Base-by-base conservation (phyloP, 345 rosid genomes). In the Camelina sativa region DNA sequence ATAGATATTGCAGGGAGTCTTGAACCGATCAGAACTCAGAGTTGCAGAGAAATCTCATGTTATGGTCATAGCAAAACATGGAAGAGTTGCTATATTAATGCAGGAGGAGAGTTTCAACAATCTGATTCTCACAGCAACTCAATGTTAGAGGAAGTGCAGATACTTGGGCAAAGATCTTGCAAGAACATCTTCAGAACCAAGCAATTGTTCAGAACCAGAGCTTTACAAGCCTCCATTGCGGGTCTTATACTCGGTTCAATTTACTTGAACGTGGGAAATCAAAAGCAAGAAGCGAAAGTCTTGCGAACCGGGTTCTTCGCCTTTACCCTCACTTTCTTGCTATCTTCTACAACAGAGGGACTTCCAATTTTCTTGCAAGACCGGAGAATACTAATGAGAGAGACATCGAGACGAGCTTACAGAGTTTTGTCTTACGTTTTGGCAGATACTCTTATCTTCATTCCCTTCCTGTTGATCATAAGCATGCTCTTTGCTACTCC, bases 341-440 rank as follows among this genome's bases (percentile, higher is more conserved):
- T 92, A 8, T 86, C 98, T 76, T 92, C 98, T 47, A 77, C 96
- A 50, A 90, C 98, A 48, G 98, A 92, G 80, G 98, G 89, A 47
- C 85, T 92, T 28, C 96, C 96, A 1, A 92, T 92, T 68, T 92
- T 85, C 86, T 80, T 93, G 71, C 92, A 89, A 76, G 98, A 93
- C 71, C 69, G 97, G 65, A 84, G 89, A 77, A 93, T 93, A 41
- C 53, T 93, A 22, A 86, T 83, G 89, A 82, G 87, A 61, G 97
- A 91, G 61, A 91, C 92, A 17, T 86, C 96, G 16, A 86, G 97
- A 72, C 87, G 91, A 37, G 98, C 95, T 13, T 93, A 90, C 54
- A 78, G 93, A 40, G 86, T 87, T 40, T 51, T 77, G 56, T 90
- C 92, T 11, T 93, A 93, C 52, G 93, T 90, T 23, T 56, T 89